A percentile compares a stretch with the other conserved stretches of the same genome.
phyloP scores from a whole-genome alignment of 495 filamentous ascomycete species.

The Penicillium egyptiacum region DNA sequence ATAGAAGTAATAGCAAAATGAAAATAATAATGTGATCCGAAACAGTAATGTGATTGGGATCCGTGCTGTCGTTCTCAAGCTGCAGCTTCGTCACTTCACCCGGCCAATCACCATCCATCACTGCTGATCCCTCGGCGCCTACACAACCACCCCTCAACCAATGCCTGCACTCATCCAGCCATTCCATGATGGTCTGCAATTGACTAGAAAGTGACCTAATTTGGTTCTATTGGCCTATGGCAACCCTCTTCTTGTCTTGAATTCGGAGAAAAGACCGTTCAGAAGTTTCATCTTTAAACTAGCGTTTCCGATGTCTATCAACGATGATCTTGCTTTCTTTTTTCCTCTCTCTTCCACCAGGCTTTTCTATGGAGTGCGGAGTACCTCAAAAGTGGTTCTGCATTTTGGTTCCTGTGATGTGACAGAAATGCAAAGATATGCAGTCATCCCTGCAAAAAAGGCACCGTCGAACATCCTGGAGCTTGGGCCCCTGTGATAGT shows the following conservation, averaged over 20 bases:
- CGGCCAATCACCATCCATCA: slow-evolving; percentile 27
- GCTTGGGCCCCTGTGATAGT: slow-evolving; percentile 31
- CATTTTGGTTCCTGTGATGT: slow-evolving; percentile 24
- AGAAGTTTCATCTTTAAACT: slow-evolving; percentile 5
- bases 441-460: slow-evolving; percentile 23
- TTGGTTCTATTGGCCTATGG: background rate
- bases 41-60: slow-evolving; percentile 30
- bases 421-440: slow-evolving; percentile 15
- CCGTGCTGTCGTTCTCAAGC: slow-evolving; percentile 28
- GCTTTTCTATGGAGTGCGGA: background rate
- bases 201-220: background rate
- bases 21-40: slow-evolving; percentile 16
- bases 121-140: slow-evolving; percentile 30
- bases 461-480: slow-evolving; percentile 23
- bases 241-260: too few relatives aligned
- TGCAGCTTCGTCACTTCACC: slow-evolving; percentile 32
- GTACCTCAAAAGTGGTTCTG: background rate
- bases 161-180: slow-evolving; percentile 9
- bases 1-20: background rate
- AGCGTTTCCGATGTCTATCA: slow-evolving; percentile 8
- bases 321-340: slow-evolving; percentile 5
- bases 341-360: background rate
- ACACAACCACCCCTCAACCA: slow-evolving; percentile 21
- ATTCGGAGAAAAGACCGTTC: background rate
- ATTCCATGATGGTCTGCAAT: background rate